Evolutionary conservation across 306 rosid species (phyloP).

Genomic region (Dryas octopetala): DNA sequence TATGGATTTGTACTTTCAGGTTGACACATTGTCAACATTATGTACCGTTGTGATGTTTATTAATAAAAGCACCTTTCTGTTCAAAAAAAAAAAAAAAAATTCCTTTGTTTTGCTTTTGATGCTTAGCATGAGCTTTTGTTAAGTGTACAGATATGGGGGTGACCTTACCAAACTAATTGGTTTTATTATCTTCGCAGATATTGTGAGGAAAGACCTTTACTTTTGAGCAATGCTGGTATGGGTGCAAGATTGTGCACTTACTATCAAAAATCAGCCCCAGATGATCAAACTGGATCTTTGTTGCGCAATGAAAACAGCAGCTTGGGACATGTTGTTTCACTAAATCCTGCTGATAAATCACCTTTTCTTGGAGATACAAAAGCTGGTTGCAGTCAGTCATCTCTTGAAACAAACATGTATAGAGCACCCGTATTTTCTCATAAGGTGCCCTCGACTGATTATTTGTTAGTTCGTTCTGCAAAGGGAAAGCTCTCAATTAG

Average conservation of each 20-base stretch:
- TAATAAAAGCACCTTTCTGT: no score
- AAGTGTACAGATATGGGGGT: slow-evolving; percentile 15
- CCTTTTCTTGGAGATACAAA: slow-evolving; percentile 93
- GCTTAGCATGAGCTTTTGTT: background rate
- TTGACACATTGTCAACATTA: no score
- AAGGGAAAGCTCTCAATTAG: slow-evolving; percentile 90
- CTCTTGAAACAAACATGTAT: slow-evolving; percentile 95
- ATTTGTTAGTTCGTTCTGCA: slow-evolving; percentile 86
- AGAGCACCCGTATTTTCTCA: slow-evolving; percentile 93
- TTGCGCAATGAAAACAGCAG: slow-evolving; percentile 63
- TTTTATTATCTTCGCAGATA: slow-evolving; percentile 54
- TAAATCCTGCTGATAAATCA: slow-evolving; percentile 93
- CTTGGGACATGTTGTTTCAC: slow-evolving; percentile 78
- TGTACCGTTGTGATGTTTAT: no score
- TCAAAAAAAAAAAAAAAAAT: background rate
- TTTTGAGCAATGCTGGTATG: slow-evolving; percentile 90
- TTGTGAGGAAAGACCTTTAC: slow-evolving; percentile 97
- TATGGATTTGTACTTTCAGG: no score
- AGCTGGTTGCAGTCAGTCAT: slow-evolving; percentile 76
- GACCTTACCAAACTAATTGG: slow-evolving; percentile 16
- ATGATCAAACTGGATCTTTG: slow-evolving; percentile 71
- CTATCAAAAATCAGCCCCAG: slow-evolving; percentile 80
- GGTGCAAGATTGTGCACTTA: slow-evolving; percentile 96
- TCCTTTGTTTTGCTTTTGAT: slow-evolving; percentile 1
- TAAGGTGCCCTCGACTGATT: slow-evolving; percentile 82